These are phyloP conservation scores for Stachybotrys elegans DNA, from an alignment of 2,329 filamentous ascomycete species.

Conservation along the genomic window DNA sequence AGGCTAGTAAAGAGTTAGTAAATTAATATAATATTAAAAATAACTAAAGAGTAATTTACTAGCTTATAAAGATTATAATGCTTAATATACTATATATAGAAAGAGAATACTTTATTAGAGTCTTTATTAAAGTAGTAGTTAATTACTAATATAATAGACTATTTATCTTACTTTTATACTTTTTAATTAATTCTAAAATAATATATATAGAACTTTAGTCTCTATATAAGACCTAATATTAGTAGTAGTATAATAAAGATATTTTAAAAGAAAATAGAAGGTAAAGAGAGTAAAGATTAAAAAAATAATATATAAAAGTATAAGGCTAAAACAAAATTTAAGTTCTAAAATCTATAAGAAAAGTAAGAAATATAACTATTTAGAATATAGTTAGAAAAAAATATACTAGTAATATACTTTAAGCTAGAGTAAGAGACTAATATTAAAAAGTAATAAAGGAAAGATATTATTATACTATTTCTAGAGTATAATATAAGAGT, in stretches of 20 bases:
- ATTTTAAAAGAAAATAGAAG: neutral
- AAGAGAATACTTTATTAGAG: neutral
- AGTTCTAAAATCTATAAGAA: too few species aligned
- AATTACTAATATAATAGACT: neutral
- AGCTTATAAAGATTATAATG: neutral
- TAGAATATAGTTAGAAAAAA: too few species aligned
- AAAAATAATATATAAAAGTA: neutral
- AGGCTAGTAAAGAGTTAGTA: neutral
- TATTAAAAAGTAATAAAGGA: neutral
- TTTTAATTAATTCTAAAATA: neutral
- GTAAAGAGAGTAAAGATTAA: neutral
- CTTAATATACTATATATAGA: neutral
- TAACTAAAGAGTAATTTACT: neutral
- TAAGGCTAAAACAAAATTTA: too few species aligned
- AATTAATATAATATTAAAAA: neutral
- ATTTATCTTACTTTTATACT: neutral
- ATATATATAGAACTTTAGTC: too few species aligned
- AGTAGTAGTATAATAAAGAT: neutral
- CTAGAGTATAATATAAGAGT: too few species aligned
- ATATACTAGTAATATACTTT: neutral
- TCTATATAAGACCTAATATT: too few species aligned
- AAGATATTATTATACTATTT: too few species aligned
- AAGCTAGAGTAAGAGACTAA: neutral
- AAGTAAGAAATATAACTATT: too few species aligned
- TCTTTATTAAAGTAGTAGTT: neutral